Evolutionary conservation across 2,329 filamentous ascomycete genomes (phyloP).

Genomic region (Colletotrichum navitas): DNA sequence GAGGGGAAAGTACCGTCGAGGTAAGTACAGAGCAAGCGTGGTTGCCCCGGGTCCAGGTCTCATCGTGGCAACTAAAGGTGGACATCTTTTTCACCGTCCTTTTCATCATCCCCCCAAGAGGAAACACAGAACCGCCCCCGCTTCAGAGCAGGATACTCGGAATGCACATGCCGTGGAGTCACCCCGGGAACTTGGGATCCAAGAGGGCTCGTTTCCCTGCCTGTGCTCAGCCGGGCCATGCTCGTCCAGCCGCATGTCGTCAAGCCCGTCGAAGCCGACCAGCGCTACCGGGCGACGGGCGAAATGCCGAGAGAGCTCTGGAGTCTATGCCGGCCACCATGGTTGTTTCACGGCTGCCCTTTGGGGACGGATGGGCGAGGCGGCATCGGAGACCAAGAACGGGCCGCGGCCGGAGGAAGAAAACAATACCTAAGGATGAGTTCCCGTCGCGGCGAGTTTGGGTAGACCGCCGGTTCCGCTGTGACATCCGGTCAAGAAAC

Average conservation of each 20-base stretch:
- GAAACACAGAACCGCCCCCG: no score
- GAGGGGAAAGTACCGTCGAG: background rate
- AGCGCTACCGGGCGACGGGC: accelerated
- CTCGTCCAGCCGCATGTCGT: background rate
- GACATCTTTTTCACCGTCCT: no score
- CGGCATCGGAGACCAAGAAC: background rate
- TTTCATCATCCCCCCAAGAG: no score
- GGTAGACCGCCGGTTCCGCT: background rate
- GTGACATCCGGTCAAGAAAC: background rate
- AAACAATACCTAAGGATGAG: background rate
- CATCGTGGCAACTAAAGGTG: background rate
- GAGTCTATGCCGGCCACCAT: background rate
- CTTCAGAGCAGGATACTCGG: background rate
- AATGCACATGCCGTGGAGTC: background rate
- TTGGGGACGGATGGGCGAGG: background rate
- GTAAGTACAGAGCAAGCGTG: background rate
- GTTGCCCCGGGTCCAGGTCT: background rate
- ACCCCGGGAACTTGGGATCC: no score
- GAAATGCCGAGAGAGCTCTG: background rate
- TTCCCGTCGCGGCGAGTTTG: background rate
- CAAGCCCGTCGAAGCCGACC: no score
- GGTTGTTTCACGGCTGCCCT: background rate
- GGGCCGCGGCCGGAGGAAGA: background rate
- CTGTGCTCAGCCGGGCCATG: background rate
- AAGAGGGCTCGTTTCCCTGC: background rate